Base-by-base conservation (phyloP, 2,329 filamentous ascomycete species). In the Venturia effusa region DNA sequence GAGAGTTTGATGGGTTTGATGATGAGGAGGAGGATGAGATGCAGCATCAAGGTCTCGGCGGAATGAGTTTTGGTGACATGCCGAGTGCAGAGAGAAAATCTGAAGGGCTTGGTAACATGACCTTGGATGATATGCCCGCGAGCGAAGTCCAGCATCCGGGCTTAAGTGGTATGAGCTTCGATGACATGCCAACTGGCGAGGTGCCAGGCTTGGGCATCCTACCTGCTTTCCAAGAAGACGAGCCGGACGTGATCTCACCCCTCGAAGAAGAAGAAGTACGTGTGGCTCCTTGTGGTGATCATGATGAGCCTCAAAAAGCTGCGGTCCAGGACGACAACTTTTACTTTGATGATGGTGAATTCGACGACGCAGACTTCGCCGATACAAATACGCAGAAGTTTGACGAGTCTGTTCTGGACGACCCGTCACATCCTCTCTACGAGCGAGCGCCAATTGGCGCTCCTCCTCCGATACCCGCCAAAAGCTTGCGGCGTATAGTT, bases 361-460 rank as follows among this genome's bases (percentile, higher is more conserved):
- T 81, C 17, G 80, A 82, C 60, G 81, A 80, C 64, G 74, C 83
- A 69, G 80, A 79, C 22, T 68, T 71, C 24, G 59, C 59, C 19
- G 64, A 69, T 10, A 70, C 73, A 5, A 83, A 87, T 34, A 79
- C 79, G 1, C 76, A 78, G 0, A 78, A 81, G 1, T 90, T 91
- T 71, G 87, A 91, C 66, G 88, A 91, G 71, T 87, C 85, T 6
- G 81, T 90, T 17, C 90, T 91, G 70, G 88, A 91, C 67, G 80
- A 85, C 63, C 75, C 75, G 1, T 64, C 69, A n/a, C 69, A 72
- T 24, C 74, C 60, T 34, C 45, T 64, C 17, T 66, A 59, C 32
- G 41, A 63, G 37, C 43, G 55, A 19, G n/a, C 32, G 19, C 62
- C 15, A 34, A 11, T 55, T 22, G 41, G 32, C 17, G 61, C 60